These are phyloP conservation scores for Primulina huaijiensis DNA, from an alignment of 257 asterid genomes.

Conservation along the genomic window DNA sequence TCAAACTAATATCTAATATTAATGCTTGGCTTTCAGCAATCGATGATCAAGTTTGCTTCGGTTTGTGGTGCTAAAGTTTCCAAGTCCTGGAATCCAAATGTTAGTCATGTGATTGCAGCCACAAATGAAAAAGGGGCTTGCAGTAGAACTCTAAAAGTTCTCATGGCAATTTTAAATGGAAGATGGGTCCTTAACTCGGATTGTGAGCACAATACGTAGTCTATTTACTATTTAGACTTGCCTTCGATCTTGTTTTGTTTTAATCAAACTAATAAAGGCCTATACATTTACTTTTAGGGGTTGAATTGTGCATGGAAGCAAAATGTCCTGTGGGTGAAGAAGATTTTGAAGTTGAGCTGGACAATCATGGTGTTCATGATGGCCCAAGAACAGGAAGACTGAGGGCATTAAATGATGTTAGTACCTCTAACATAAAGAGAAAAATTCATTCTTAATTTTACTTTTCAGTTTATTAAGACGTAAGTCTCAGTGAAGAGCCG, in stretches of 20 bases:
- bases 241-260: not conserved
- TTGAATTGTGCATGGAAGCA: constrained; percentile 67
- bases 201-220: constrained; percentile 49
- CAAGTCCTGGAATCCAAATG: constrained; percentile 70
- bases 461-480: not conserved
- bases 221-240: not conserved
- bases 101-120: constrained; percentile 85
- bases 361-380: constrained; percentile 69
- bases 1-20: constrained; percentile 18
- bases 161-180: constrained; percentile 85
- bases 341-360: constrained; percentile 65
- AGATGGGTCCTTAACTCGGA: constrained; percentile 77
- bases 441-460: not conserved
- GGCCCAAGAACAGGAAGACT: constrained; percentile 86
- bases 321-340: constrained; percentile 56
- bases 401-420: constrained; percentile 53
- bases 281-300: constrained; percentile 47
- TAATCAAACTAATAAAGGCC: constrained; percentile 19
- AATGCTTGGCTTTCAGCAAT: constrained; percentile 40
- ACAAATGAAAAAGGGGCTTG: constrained; percentile 78
- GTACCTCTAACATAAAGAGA: constrained; percentile 18
- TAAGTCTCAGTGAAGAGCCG: not conserved
- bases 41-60: constrained; percentile 52
- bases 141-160: constrained; percentile 78
- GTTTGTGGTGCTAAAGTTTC: constrained; percentile 60